phyloP scores from a whole-genome alignment of 108 stramenopile genomes.

The Schizochytrium sp. region DNA sequence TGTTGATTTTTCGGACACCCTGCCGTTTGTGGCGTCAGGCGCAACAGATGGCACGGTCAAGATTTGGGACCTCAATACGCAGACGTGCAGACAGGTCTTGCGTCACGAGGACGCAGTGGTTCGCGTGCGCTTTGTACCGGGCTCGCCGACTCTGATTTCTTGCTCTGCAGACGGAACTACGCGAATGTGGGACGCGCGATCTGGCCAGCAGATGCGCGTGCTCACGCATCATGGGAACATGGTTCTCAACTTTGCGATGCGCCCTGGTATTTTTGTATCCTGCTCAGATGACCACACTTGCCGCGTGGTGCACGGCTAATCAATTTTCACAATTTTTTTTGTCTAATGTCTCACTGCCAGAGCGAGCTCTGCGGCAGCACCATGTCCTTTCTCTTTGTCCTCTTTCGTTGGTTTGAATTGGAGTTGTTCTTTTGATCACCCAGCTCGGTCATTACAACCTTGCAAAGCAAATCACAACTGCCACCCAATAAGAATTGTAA shows the following conservation, averaged over 20 bases:
- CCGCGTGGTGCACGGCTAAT: not conserved
- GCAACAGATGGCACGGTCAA: conserved; percentile 71
- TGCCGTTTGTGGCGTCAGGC: conserved; percentile 74
- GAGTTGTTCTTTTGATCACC: too few species aligned
- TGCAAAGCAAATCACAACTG: too few species aligned
- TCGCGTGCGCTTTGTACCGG: conserved; percentile 68
- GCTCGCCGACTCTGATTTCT: conserved; percentile 61
- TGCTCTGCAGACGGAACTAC: conserved; percentile 64
- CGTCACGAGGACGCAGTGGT: conserved; percentile 20
- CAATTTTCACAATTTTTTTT: too few species aligned
- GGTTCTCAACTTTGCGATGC: conserved; percentile 63
- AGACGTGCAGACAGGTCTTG: conserved; percentile 37
- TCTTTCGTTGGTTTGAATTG: too few species aligned
- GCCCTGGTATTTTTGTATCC: not conserved
- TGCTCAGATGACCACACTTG: conserved; percentile 14
- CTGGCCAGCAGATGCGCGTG: conserved; percentile 50
- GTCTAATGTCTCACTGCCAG: too few species aligned
- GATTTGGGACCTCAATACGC: conserved; percentile 69
- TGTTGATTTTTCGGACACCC: conserved; percentile 64
- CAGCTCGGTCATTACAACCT: too few species aligned
- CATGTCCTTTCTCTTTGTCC: too few species aligned
- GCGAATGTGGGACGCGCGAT: conserved; percentile 79
- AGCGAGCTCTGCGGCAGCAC: too few species aligned
- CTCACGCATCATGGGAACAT: conserved; percentile 73
- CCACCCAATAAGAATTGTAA: too few species aligned